These are phyloP conservation scores for Acanthamoeba culbertsoni DNA, from an alignment of 208 protist species.

Conservation along the genomic window DNA sequence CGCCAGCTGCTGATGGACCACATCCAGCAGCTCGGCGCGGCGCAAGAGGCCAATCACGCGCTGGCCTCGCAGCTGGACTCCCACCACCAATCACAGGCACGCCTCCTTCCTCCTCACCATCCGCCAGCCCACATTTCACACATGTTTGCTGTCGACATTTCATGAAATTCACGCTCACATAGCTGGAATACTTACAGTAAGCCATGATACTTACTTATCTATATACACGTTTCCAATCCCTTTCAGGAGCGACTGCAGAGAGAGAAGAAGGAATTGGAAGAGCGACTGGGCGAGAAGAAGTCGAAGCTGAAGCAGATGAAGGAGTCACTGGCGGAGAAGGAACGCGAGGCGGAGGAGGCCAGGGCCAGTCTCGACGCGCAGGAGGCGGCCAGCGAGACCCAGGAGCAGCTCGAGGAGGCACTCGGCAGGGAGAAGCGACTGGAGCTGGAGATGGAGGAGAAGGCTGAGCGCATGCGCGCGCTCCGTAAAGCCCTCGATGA, in stretches of 20 bases:
- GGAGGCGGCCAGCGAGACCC: not conserved
- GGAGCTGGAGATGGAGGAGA: conserved; percentile 20
- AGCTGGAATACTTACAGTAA: too few species aligned
- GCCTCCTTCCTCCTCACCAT: not conserved
- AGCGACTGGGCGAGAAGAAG: not conserved
- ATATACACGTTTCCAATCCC: too few species aligned
- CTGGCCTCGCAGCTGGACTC: not conserved
- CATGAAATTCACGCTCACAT: too few species aligned
- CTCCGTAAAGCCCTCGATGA: not conserved
- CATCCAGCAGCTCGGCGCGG: not conserved
- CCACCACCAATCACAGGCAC: not conserved
- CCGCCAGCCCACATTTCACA: too few species aligned
- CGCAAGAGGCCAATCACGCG: not conserved
- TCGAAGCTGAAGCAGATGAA: not conserved
- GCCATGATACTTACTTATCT: too few species aligned
- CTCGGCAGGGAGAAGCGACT: not conserved
- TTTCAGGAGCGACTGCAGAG: not conserved
- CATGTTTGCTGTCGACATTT: too few species aligned
- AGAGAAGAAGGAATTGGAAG: not conserved
- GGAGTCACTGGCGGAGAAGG: conserved; percentile 4
- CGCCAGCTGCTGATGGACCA: not conserved
- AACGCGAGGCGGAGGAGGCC: not conserved
- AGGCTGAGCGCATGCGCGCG: not conserved
- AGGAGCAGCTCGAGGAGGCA: not conserved
- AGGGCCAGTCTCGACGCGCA: conserved; percentile 17